phyloP scores from a whole-genome alignment of 2,329 filamentous ascomycete genomes.

The Chrysosporium keratinophilum region DNA sequence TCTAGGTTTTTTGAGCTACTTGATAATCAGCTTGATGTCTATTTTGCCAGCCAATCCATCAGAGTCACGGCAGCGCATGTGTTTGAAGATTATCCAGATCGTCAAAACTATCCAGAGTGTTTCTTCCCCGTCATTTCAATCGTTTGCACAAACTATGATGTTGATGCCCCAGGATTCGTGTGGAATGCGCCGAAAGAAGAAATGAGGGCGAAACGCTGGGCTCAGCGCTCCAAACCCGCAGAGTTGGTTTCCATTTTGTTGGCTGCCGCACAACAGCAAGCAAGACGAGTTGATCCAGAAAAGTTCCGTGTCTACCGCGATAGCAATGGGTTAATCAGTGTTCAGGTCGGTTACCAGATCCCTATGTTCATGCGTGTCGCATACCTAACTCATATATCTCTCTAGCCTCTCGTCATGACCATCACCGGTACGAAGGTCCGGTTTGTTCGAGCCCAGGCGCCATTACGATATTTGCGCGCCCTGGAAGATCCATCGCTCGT shows the following conservation, averaged over 20 bases:
- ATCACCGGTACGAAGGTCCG: background rate
- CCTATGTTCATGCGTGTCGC: background rate
- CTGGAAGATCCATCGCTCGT: background rate
- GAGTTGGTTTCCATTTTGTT: constrained; percentile 7
- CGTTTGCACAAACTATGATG: background rate
- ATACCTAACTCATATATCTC: background rate
- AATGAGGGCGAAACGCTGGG: constrained; percentile 3
- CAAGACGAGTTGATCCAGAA: background rate
- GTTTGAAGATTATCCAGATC: background rate
- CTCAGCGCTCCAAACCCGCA: background rate
- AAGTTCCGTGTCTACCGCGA: background rate
- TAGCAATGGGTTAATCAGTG: background rate
- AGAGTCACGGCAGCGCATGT: background rate
- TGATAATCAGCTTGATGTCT: background rate
- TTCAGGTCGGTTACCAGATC: too few species aligned
- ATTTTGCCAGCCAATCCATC: background rate
- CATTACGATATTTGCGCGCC: constrained; percentile 2
- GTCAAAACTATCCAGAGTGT: background rate
- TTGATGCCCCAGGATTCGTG: background rate
- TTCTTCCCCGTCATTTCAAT: constrained; percentile 4
- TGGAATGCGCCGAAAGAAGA: background rate
- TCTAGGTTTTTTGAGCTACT: background rate
- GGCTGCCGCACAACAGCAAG: constrained; percentile 9
- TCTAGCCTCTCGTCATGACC: constrained; percentile 3
- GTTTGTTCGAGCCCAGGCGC: constrained; percentile 6